A percentile compares a stretch with the other conserved stretches of the same genome.
Conservation (phyloP, 306 rosid species). For the Ochetophila trinervis region DNA sequence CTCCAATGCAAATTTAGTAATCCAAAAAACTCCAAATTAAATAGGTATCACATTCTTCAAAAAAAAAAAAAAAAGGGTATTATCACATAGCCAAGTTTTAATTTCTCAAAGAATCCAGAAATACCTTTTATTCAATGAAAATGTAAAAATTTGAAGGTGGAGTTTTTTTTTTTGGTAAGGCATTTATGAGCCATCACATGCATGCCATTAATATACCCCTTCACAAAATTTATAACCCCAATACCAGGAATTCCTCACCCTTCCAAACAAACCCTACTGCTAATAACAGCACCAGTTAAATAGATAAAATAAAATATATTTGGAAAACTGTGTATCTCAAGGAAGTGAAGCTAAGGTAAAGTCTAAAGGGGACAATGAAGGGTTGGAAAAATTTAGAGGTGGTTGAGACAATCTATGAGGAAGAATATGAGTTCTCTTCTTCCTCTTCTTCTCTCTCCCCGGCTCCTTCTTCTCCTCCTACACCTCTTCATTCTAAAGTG, state of each 20-base stretch:
- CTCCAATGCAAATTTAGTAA: no score
- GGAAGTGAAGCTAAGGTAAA: constrained; percentile 3
- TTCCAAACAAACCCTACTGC: constrained; percentile 23
- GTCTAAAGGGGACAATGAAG: constrained; percentile 25
- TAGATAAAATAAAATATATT: background rate
- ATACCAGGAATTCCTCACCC: constrained; percentile 22
- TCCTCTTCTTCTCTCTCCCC: constrained; percentile 66
- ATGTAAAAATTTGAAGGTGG: background rate
- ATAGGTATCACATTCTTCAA: no score
- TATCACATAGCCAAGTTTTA: no score
- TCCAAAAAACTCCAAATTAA: no score
- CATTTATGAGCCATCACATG: constrained; percentile 72
- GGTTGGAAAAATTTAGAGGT: constrained; percentile 50
- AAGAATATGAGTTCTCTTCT: constrained; percentile 58
- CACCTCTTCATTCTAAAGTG: constrained; percentile 55
- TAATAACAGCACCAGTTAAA: constrained; percentile 18
- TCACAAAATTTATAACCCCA: constrained; percentile 33
- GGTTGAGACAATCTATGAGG: constrained; percentile 82
- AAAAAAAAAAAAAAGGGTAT: no score
- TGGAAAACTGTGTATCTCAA: constrained; percentile 21
- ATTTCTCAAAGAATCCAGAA: no score
- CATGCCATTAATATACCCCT: constrained; percentile 40
- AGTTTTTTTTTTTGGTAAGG: no score
- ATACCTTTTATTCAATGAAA: no score
- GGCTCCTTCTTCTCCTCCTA: constrained; percentile 56